Percentiles rank a stretch among this genome's conserved stretches.
These are phyloP conservation scores for Arabidopsis lyrata DNA, from an alignment of 441 rosid species.

Conservation along the genomic window DNA sequence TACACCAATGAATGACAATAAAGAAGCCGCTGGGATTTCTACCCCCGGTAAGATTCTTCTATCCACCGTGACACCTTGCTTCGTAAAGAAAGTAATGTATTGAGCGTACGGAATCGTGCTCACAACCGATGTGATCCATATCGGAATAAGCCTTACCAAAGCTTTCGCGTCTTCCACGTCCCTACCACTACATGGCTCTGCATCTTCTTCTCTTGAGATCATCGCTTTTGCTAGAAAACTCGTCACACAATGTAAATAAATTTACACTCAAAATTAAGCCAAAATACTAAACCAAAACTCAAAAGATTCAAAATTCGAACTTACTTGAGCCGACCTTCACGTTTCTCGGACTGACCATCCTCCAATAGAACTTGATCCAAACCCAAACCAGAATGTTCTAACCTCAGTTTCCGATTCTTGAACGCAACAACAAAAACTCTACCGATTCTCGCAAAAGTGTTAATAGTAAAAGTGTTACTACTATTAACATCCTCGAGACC, in stretches of 20 bases:
- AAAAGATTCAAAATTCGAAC: conserved; percentile 53
- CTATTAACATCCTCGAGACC: neutral
- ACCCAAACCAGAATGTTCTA: conserved; percentile 28
- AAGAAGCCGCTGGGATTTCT: conserved; percentile 65
- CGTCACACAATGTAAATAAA: conserved; percentile 50
- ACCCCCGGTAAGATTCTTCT: conserved; percentile 59
- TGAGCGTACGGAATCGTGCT: conserved; percentile 60
- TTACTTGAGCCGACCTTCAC: conserved; percentile 23
- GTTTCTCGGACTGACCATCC: conserved; percentile 26
- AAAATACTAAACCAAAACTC: conserved; percentile 38
- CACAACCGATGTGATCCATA: conserved; percentile 69
- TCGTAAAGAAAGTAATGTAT: conserved; percentile 67
- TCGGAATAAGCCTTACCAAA: conserved; percentile 63
- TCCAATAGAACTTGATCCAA: conserved; percentile 46
- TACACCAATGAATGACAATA: conserved; percentile 61
- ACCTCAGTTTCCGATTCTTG: conserved; percentile 42
- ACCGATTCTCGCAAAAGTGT: conserved; percentile 43
- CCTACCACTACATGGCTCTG: conserved; percentile 58
- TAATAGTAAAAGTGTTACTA: conserved; percentile 37
- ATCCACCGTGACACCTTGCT: conserved; percentile 75
- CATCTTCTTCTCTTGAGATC: conserved; percentile 47
- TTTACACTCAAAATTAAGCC: conserved; percentile 20
- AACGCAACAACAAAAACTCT: conserved; percentile 39
- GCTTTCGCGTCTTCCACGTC: conserved; percentile 81
- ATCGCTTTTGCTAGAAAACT: conserved; percentile 75